These are phyloP conservation scores for Cercospora beticola DNA, from an alignment of 2,329 filamentous ascomycete genomes.

Conservation along the genomic window DNA sequence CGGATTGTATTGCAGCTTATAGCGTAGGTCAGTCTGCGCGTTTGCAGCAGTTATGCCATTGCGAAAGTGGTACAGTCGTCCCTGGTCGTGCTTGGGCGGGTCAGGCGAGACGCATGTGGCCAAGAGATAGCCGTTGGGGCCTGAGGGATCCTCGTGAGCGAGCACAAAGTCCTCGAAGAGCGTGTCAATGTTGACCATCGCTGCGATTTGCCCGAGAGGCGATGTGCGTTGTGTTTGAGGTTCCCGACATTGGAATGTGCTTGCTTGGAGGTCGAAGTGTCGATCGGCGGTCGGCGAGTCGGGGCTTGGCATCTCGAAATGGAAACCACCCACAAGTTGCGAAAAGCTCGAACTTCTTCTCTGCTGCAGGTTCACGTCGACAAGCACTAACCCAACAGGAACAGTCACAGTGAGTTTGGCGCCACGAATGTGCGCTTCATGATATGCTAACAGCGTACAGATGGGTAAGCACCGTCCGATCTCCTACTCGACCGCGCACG, in stretches of 20 bases:
- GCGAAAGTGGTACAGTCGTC: slow-evolving; percentile 68
- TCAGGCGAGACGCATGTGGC: slow-evolving; percentile 74
- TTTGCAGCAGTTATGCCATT: slow-evolving; percentile 67
- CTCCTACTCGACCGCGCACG: slow-evolving; percentile 20
- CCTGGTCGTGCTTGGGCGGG: slow-evolving; percentile 60
- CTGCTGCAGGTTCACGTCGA: slow-evolving; percentile 11
- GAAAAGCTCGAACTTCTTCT: slow-evolving; percentile 3
- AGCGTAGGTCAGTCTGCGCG: slow-evolving; percentile 68
- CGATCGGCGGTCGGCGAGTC: not conserved
- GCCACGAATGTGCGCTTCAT: not conserved
- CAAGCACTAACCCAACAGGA: slow-evolving; percentile 23
- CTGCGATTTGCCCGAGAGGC: not conserved
- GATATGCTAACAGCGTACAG: slow-evolving; percentile 44
- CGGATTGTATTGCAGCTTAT: slow-evolving; percentile 65
- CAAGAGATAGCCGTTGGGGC: slow-evolving; percentile 68
- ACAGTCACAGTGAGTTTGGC: slow-evolving; percentile 33
- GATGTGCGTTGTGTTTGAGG: not conserved
- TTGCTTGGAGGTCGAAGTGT: not conserved
- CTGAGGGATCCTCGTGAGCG: slow-evolving; percentile 64
- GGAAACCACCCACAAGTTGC: slow-evolving; percentile 11
- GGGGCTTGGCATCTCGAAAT: not conserved
- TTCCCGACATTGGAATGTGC: not conserved
- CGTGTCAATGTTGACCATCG: slow-evolving; percentile 47
- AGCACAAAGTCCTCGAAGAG: slow-evolving; percentile 72
- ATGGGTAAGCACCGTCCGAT: slow-evolving; percentile 57